Evolutionary conservation across 2,329 filamentous ascomycete genomes (phyloP), one percentile per base, ranked within the genome.

Genomic region (Pyricularia pennisetigena): DNA sequence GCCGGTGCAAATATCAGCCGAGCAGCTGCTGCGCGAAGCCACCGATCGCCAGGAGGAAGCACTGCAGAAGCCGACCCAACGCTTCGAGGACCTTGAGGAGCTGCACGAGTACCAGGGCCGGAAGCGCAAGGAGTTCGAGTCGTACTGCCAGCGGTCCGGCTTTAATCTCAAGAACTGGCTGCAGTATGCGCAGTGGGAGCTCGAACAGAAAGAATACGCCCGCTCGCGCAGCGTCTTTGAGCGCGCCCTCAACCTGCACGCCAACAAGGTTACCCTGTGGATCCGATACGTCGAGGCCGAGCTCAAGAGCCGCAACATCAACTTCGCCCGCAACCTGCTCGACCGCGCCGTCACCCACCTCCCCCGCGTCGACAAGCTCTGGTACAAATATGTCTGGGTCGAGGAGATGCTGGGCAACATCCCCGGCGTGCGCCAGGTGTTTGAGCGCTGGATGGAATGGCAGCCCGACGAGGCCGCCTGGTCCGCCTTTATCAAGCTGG

Each of bases 331-430:
- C 69, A 99, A 99, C 77, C 80, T 99, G 67, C 86, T 99, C 67
- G 95, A 99, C 77, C 90, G 95, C 68, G 94, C 95, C n/a, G 92
- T 98, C 67, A 93, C 93, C 0, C 92, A 96, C 68, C 82, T 97
- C 57, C 95, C 95, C 5, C 85, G 95, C 69, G 87, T 98, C 59
- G 93, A 98, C 77, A 98, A 98, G 83, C 82, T 99, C 41, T 99
- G 95, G 95, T 99, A 97, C 83, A 98, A 98, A 78, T 99, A 97
- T 82, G 93, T 97, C 29, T 97, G 97, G 78, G 96, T 97, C 90
- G 94, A 98, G 81, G 95, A 99, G 84, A 98, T 94, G 80, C 85
- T 99, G 68, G 93, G 93, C 7, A 97, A 99, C 74, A 89, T 99
- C 65, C 88, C 94, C 3, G 95, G 94, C 49, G 96, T 93, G 2